Conservation (phyloP, 495 filamentous ascomycete species). For the Annulohypoxylon moriforme region DNA sequence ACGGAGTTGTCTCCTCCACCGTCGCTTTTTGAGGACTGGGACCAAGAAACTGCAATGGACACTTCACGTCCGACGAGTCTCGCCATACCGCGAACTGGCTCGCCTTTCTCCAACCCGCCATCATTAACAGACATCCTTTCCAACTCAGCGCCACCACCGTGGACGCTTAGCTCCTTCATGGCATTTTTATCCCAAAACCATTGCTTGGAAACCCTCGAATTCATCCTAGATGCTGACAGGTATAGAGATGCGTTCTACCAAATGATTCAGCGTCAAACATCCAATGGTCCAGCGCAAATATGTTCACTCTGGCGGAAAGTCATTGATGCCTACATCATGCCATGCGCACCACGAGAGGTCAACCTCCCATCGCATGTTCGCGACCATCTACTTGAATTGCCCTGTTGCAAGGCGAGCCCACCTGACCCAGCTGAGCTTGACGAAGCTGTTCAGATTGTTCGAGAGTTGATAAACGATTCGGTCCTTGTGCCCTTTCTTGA, state of each 20-base stretch:
- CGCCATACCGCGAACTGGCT: constrained; percentile 54
- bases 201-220: constrained; percentile 96
- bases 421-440: constrained; percentile 83
- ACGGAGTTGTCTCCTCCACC: constrained; percentile 54
- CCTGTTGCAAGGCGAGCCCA: constrained; percentile 66
- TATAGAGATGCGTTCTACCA: constrained; percentile 78
- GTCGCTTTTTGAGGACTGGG: constrained; percentile 55
- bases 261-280: constrained; percentile 29
- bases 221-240: constrained; percentile 94
- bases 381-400: constrained; percentile 76
- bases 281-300: constrained; percentile 74
- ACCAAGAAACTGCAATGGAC: constrained; percentile 59
- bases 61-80: constrained; percentile 59
- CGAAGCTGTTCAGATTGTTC: constrained; percentile 89
- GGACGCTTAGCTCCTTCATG: constrained; percentile 94
- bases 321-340: constrained; percentile 78
- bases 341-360: constrained; percentile 87
- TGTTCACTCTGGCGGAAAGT: constrained; percentile 76
- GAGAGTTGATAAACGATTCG: constrained; percentile 97
- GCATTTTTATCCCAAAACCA: constrained; percentile 98
- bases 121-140: constrained; percentile 88
- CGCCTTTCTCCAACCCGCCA: constrained; percentile 72
- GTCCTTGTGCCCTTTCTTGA: constrained; percentile 87
- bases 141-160: constrained; percentile 87
- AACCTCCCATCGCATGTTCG: constrained; percentile 91